A percentile compares a stretch with the other conserved stretches of the same genome.
These are phyloP conservation scores for Pythium phragmitis DNA, from an alignment of 352 stramenopile genomes.

Conservation along the genomic window DNA sequence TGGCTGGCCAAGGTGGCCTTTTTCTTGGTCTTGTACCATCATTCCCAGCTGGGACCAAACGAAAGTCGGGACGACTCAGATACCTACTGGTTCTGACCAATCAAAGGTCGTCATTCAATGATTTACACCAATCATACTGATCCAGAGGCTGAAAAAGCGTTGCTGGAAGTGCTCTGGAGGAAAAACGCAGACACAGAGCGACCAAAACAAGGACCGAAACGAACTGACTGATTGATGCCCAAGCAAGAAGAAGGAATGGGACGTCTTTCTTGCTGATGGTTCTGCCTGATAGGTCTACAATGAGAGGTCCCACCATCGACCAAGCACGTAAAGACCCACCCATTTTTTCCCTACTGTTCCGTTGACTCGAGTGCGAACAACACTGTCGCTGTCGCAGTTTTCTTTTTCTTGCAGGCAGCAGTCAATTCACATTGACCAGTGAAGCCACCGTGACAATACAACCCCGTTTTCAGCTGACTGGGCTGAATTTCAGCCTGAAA, in stretches of 20 bases:
- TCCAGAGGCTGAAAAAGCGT: background rate
- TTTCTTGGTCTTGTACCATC: background rate
- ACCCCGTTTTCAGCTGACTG: background rate
- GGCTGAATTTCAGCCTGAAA: background rate
- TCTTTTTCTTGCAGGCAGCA: background rate
- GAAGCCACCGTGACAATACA: background rate
- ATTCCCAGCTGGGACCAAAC: constrained; percentile 4
- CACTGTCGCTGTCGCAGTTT: background rate
- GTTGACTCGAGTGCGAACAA: no score
- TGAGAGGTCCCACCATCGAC: no score
- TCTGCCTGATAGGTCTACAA: no score
- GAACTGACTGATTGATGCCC: background rate
- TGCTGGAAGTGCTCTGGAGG: background rate
- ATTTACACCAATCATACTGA: constrained; percentile 5
- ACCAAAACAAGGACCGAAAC: background rate
- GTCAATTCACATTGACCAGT: no score
- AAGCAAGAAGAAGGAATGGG: background rate
- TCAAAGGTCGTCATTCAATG: background rate
- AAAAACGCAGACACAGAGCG: constrained; percentile 22
- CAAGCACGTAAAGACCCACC: no score
- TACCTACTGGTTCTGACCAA: background rate
- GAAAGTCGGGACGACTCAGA: background rate
- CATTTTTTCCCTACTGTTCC: no score
- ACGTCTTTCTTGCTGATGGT: background rate
- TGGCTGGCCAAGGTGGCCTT: background rate